Percentiles rank a stretch among this genome's conserved stretches.
Evolutionary conservation across 2,329 filamentous ascomycete species (phyloP).

Genomic region (Aspergillus felis): DNA sequence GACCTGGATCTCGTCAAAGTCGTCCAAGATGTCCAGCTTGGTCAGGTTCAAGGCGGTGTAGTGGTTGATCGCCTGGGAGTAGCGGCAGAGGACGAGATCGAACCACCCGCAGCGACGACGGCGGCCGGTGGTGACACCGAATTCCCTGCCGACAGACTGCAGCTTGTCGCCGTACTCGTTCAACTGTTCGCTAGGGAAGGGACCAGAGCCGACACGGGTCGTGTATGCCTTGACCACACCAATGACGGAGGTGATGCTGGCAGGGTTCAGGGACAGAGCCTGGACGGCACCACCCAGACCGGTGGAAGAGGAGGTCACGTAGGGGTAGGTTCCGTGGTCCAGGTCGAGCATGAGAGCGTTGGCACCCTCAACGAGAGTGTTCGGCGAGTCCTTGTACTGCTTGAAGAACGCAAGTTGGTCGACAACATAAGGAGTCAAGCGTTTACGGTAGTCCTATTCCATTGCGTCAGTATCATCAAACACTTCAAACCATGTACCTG

Average conservation of each 20-base stretch:
- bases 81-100: constrained; percentile 61
- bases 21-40: constrained; percentile 62
- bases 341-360: constrained; percentile 62
- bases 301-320: constrained; percentile 47
- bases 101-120: constrained; percentile 63
- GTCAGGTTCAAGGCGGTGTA: constrained; percentile 58
- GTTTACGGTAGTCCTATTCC: constrained; percentile 35
- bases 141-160: constrained; percentile 53
- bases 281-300: constrained; percentile 51
- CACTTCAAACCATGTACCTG: constrained; percentile 1
- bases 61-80: constrained; percentile 54
- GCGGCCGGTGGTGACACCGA: constrained; percentile 57
- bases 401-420: constrained; percentile 51
- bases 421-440: constrained; percentile 36
- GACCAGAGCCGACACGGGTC: constrained; percentile 56
- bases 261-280: constrained; percentile 56
- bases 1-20: constrained; percentile 61
- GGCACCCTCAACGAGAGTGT: constrained; percentile 60
- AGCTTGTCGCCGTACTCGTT: constrained; percentile 55
- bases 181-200: constrained; percentile 61
- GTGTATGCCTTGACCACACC: constrained; percentile 65
- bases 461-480: neutral
- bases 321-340: constrained; percentile 51
- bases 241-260: constrained; percentile 55
- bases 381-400: constrained; percentile 51